Base-by-base conservation (phyloP, 139 green algal species). In the Dunaliella primolecta region DNA sequence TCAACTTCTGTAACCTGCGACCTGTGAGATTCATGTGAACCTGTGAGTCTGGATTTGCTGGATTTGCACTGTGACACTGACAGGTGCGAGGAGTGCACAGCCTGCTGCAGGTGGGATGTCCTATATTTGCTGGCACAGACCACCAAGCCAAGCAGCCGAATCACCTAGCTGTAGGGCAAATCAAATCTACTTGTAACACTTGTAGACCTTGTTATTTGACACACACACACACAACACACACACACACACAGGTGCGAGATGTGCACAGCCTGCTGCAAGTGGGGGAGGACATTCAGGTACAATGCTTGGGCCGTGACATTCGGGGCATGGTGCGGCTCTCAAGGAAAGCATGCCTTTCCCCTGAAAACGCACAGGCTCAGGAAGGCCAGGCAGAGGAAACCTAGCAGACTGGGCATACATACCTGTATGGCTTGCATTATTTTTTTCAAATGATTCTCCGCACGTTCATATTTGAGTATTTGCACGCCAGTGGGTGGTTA, bases 201-300 rank as follows among this genome's bases (percentile, higher is more conserved):
- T 25, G 46, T 15, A 25, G 46, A n/a, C n/a, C 46, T 15, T 64
- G 7, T 15, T 64, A 64, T 64, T 64, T 64, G 46, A n/a, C n/a
- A n/a, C n/a, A n/a, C n/a, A n/a, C n/a, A n/a, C n/a, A n/a, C n/a
- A n/a, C n/a, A n/a, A n/a, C n/a, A n/a, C n/a, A n/a, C n/a, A n/a
- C n/a, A n/a, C n/a, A n/a, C n/a, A n/a, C n/a, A n/a, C n/a, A n/a
- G n/a, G n/a, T n/a, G n/a, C n/a, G n/a, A n/a, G n/a, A n/a, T n/a
- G n/a, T n/a, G n/a, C n/a, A n/a, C n/a, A n/a, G n/a, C n/a, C n/a
- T 86, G 0, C 27, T 94, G 1, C 30, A n/a, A 0, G 80, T 89
- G 38, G 91, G 91, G 0, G 75, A 94, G n/a, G 55, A 87, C 80
- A 27, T 95, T 2, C 77, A 92, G 11, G 91, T 95, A 30, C 29